phyloP scores from a whole-genome alignment of 352 stramenopile species.

The Phytophthora sansomeana region DNA sequence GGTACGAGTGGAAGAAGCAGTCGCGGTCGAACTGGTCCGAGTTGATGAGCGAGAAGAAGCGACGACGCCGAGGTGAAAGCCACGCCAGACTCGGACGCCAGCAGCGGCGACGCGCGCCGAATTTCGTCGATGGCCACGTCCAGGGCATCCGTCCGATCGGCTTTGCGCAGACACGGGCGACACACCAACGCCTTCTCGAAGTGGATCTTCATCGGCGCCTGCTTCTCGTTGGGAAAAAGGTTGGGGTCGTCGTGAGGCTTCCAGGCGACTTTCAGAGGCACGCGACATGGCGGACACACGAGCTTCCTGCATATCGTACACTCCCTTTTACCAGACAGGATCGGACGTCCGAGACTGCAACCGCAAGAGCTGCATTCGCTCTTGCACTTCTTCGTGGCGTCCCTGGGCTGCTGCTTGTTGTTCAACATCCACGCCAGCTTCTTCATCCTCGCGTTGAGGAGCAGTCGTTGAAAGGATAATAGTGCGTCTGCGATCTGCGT shows the following conservation, averaged over 20 bases:
- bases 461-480: slow-evolving; percentile 39
- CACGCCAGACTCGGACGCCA: slow-evolving; percentile 35
- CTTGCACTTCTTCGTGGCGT: slow-evolving; percentile 20
- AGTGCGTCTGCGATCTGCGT: slow-evolving; percentile 39
- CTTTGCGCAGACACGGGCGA: slow-evolving; percentile 32
- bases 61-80: slow-evolving; percentile 43
- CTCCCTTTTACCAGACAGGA: slow-evolving; percentile 22
- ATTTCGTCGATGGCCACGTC: slow-evolving; percentile 46
- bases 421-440: slow-evolving; percentile 68
- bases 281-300: slow-evolving; percentile 33
- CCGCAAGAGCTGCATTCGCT: slow-evolving; percentile 32
- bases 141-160: slow-evolving; percentile 31
- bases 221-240: slow-evolving; percentile 15
- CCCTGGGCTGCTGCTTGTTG: slow-evolving; percentile 8
- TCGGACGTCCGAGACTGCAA: slow-evolving; percentile 19
- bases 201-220: neutral
- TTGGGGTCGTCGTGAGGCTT: slow-evolving; percentile 21
- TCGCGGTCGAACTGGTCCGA: slow-evolving; percentile 47
- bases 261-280: slow-evolving; percentile 34
- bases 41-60: slow-evolving; percentile 47
- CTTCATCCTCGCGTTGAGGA: slow-evolving; percentile 65
- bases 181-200: slow-evolving; percentile 41
- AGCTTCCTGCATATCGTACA: slow-evolving; percentile 28
- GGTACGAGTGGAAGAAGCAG: slow-evolving; percentile 40
- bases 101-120: slow-evolving; percentile 32